Evolutionary conservation across 805 yeast genomes (phyloP).

Genomic region (Kodamaea restingae): DNA sequence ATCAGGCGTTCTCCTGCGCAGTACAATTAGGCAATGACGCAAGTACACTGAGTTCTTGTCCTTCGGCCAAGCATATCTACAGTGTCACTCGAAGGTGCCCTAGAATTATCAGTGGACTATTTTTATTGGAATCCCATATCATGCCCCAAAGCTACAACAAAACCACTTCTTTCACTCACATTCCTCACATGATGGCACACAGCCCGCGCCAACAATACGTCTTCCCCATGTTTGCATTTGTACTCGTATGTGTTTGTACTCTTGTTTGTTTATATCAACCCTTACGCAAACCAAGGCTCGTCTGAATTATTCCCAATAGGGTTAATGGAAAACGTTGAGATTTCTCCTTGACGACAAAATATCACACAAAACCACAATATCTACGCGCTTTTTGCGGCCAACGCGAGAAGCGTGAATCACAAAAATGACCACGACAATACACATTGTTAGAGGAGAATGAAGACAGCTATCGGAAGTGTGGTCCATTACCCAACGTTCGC

Average conservation of each 20-base stretch:
- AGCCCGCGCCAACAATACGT: neutral
- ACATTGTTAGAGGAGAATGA: neutral
- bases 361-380: neutral
- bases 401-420: neutral
- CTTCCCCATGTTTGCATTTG: constrained; percentile 1
- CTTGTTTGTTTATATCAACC: constrained; percentile 4
- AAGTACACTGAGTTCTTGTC: too few relatives aligned
- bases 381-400: constrained; percentile 1
- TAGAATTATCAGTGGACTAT: too few relatives aligned
- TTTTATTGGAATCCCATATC: too few relatives aligned
- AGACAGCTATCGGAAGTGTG: too few relatives aligned
- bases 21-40: too few relatives aligned
- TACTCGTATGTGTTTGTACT: constrained; percentile 1
- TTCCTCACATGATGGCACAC: too few relatives aligned
- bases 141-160: too few relatives aligned
- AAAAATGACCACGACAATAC: neutral
- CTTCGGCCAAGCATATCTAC: too few relatives aligned
- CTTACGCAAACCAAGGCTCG: neutral
- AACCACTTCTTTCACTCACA: too few relatives aligned
- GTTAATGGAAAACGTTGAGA: constrained; percentile 2
- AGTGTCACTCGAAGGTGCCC: too few relatives aligned
- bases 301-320: constrained; percentile 3
- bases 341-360: constrained; percentile 1
- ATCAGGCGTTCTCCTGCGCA: too few relatives aligned
- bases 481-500: too few relatives aligned